Conservation (phyloP, 805 yeast species). For the Candida endomychidarum region DNA sequence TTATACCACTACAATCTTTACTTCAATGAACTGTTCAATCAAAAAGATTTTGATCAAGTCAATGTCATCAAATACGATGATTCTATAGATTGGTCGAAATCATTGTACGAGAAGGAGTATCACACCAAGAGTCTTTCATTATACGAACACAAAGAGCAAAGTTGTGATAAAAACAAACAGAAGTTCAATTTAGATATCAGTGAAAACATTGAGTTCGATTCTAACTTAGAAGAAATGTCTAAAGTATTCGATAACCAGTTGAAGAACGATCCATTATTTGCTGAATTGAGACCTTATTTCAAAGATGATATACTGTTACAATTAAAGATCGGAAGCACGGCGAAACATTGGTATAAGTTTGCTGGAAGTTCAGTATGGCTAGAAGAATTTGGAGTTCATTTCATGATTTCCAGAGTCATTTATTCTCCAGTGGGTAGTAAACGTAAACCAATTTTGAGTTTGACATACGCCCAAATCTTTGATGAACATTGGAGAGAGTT, state of each 20-base stretch:
- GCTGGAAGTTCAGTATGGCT: slow-evolving; percentile 56
- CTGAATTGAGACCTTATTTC: slow-evolving; percentile 28
- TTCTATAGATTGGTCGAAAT: slow-evolving; percentile 8
- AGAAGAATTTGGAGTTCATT: slow-evolving; percentile 47
- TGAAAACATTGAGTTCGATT: slow-evolving; percentile 8
- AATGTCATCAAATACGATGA: slow-evolving; percentile 13
- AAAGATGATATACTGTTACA: slow-evolving; percentile 21
- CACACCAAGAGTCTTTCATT: slow-evolving; percentile 8
- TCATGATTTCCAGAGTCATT: slow-evolving; percentile 44
- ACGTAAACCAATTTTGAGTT: slow-evolving; percentile 38
- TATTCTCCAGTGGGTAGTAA: slow-evolving; percentile 32
- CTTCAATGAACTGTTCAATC: slow-evolving; percentile 11
- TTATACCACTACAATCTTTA: slow-evolving; percentile 12
- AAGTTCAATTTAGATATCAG: slow-evolving; percentile 11
- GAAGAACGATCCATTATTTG: slow-evolving; percentile 12
- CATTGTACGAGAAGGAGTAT: background rate
- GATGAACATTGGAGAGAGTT: slow-evolving; percentile 49
- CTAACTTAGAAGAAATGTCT: slow-evolving; percentile 10
- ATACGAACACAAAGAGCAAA: slow-evolving; percentile 6
- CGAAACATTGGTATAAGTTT: slow-evolving; percentile 44
- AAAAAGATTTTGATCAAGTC: background rate
- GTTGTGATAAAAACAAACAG: slow-evolving; percentile 8
- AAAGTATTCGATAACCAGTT: slow-evolving; percentile 10
- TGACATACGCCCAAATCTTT: slow-evolving; percentile 45
- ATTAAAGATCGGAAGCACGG: slow-evolving; percentile 18